A percentile compares a stretch with the other conserved stretches of the same genome.
phyloP scores from a whole-genome alignment of 768 basidiomycete species.

The Lyophyllum semitale region DNA sequence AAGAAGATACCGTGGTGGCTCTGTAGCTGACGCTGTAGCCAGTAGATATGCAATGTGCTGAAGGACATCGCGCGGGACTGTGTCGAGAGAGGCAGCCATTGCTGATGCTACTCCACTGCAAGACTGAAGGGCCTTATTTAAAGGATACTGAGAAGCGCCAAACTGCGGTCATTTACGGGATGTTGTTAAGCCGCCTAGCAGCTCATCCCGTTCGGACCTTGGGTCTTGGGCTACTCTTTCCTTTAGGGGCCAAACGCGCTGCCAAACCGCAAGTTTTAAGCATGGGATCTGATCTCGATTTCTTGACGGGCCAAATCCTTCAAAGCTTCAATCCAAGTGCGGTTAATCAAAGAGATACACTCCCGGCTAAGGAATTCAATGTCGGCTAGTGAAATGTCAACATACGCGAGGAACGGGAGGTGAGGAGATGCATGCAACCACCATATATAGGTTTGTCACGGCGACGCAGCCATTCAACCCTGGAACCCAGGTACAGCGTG shows the following conservation, averaged over 20 bases:
- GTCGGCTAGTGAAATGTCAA: neutral
- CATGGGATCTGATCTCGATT: constrained; percentile 2
- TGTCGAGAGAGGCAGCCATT: constrained; percentile 51
- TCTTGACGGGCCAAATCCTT: neutral
- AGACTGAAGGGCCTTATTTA: neutral
- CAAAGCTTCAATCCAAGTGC: neutral
- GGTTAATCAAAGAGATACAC: neutral
- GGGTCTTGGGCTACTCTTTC: neutral
- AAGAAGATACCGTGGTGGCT: constrained; percentile 42
- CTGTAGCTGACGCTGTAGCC: constrained; percentile 36
- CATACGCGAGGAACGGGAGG: neutral
- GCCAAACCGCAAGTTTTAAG: neutral
- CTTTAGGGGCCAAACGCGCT: constrained; percentile 3
- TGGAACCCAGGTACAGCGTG: constrained; percentile 1
- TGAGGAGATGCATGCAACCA: neutral
- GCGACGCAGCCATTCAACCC: neutral
- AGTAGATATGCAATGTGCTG: constrained; percentile 53
- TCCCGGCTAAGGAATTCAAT: neutral
- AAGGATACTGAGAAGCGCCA: neutral
- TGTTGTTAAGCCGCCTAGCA: constrained; percentile 1
- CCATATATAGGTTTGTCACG: neutral
- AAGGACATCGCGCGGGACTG: constrained; percentile 57
- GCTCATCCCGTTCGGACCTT: neutral
- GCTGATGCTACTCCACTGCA: neutral
- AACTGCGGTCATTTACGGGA: neutral